Percentiles rank a stretch among this genome's conserved stretches.
Evolutionary conservation across 139 green algal genomes (phyloP).

Genomic region (Picochlorum costavermella): DNA sequence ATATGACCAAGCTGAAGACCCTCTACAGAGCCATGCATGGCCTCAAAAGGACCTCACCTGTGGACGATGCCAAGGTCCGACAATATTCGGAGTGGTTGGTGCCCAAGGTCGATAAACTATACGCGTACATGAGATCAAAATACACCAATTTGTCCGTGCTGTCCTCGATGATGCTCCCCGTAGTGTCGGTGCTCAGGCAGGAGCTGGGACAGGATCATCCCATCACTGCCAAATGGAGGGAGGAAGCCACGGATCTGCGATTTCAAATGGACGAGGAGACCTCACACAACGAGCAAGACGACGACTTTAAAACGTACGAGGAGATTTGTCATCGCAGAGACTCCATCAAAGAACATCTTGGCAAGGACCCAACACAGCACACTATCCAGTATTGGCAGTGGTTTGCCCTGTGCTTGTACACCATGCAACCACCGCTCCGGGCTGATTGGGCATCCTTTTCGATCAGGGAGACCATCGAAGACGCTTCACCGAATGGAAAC

Average conservation of each 20-base stretch:
- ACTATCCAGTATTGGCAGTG: background rate
- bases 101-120: too few relatives aligned
- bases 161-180: background rate
- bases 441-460: background rate
- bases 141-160: too few relatives aligned
- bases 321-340: background rate
- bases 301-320: background rate
- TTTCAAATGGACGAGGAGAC: background rate
- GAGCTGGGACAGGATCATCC: background rate
- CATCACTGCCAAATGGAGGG: background rate
- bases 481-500: background rate
- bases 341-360: background rate
- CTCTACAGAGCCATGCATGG: background rate
- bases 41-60: background rate
- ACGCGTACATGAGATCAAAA: too few relatives aligned
- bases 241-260: background rate
- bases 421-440: background rate
- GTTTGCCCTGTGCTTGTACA: slow-evolving; percentile 1
- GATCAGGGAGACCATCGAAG: background rate
- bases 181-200: background rate
- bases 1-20: background rate
- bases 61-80: background rate
- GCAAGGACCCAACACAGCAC: background rate
- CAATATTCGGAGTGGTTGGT: too few relatives aligned
- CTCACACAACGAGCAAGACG: background rate